Evolutionary conservation across 148 eudicot species (phyloP).

Genomic region (Rhododendron ovatum): DNA sequence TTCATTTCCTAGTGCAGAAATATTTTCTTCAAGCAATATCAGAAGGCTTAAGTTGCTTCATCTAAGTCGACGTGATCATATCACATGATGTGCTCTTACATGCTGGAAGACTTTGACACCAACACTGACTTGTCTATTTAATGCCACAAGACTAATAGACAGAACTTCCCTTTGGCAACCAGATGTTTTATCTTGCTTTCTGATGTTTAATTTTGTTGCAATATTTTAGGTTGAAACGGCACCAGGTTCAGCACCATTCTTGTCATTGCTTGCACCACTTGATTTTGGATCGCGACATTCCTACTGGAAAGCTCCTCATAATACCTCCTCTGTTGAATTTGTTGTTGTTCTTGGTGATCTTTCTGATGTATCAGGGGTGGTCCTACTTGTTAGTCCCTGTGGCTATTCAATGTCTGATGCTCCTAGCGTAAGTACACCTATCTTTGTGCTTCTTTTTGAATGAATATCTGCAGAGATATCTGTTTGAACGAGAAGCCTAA

Average conservation of each 20-base stretch:
- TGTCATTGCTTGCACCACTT: slow-evolving; percentile 80
- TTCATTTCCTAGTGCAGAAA: not conserved
- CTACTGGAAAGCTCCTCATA: slow-evolving; percentile 89
- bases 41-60: not conserved
- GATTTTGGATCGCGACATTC: slow-evolving; percentile 58
- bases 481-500: slow-evolving; percentile 7
- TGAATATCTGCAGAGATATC: not conserved
- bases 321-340: slow-evolving; percentile 63
- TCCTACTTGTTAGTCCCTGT: slow-evolving; percentile 75
- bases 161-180: not conserved
- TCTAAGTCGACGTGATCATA: not conserved
- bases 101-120: not conserved
- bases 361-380: slow-evolving; percentile 83
- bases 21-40: not conserved
- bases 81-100: not conserved
- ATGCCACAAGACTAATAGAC: not conserved
- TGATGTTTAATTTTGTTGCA: slow-evolving; percentile 15
- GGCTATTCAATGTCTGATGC: slow-evolving; percentile 90
- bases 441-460: slow-evolving; percentile 8
- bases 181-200: slow-evolving; percentile 1
- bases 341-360: slow-evolving; percentile 63
- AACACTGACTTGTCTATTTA: not conserved
- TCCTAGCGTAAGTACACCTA: slow-evolving; percentile 60
- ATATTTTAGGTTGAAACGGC: slow-evolving; percentile 74
- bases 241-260: slow-evolving; percentile 74